Evolutionary conservation across 805 yeast species (phyloP), one percentile per base, ranked within the genome.

Genomic region (Huiozyma sinensis): DNA sequence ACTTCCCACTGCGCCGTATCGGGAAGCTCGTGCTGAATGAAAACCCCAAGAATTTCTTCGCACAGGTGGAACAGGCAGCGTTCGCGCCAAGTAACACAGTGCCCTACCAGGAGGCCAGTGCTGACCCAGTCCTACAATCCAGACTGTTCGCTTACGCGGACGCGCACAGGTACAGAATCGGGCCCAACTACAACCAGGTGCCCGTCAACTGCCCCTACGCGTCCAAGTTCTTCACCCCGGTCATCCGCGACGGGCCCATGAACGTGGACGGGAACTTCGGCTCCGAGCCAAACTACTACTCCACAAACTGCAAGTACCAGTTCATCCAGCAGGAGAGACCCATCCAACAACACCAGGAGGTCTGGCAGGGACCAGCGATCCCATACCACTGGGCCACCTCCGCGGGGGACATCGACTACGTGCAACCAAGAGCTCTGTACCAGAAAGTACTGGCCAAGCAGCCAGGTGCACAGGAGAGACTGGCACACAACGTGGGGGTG

Each of bases 151-250:
- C 90, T 1, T 84, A 84, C 67, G 80, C 89, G 43, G 94, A 84
- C 64, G 84, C 94, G 29, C 90, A 83, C 60, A 80, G 94, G 64
- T 83, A 84, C 69, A 75, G 94, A 67, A 67, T 84, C 59, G 61
- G 85, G 42, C 71, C 77, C 35, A 83, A 86, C 68, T 86, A 81
- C 66, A 73, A 75, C 40, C 90, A 83, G 66, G 81, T 86, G 46
- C 95, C 95, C n/a, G 88, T 84, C 54, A 86, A 86, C 64, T 83
- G 94, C 65, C 95, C 95, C 46, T 68, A 73, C 49, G 77, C 75
- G 28, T 64, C 73, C 3, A 65, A 66, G 43, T 69, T 72, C 7
- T 76, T 73, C 61, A 73, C 75, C 54, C 95, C 95, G 29, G 80
- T 78, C 55, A 75, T 80, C 54, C 77, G 95, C 68, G 95, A 86